Evolutionary conservation across 2,329 filamentous ascomycete species (phyloP).

Genomic region (Bipolaris oryzae): DNA sequence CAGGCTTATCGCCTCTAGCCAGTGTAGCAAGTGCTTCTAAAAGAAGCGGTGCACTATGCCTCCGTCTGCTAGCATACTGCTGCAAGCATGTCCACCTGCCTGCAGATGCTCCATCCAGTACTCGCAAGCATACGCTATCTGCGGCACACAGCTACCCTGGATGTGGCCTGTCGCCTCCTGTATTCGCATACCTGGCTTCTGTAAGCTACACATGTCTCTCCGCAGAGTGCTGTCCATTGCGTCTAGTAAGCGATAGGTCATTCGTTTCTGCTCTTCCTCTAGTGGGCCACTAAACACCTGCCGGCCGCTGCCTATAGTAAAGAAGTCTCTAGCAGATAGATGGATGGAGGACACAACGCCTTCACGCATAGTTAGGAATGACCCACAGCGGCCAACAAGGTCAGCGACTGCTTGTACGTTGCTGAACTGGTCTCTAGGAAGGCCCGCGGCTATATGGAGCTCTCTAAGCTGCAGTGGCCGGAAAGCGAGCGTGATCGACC

Average conservation of each 20-base stretch:
- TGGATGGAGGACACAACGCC: slow-evolving; percentile 48
- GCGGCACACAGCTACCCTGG: slow-evolving; percentile 1
- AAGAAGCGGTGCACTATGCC: slow-evolving; percentile 16
- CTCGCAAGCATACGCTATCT: slow-evolving; percentile 34
- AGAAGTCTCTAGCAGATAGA: slow-evolving; percentile 53
- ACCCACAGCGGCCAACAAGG: slow-evolving; percentile 34
- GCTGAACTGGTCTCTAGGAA: slow-evolving; percentile 7
- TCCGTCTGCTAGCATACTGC: slow-evolving; percentile 9
- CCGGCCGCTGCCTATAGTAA: slow-evolving; percentile 13
- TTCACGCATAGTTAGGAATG: slow-evolving; percentile 50
- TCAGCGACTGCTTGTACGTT: slow-evolving; percentile 2
- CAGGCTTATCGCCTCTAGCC: slow-evolving; percentile 19
- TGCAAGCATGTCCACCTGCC: slow-evolving; percentile 12
- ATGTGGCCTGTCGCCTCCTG: neutral
- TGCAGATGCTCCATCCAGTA: slow-evolving; percentile 47
- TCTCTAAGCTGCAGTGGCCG: slow-evolving; percentile 10
- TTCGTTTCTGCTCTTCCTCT: slow-evolving; percentile 13
- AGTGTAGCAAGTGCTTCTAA: slow-evolving; percentile 12
- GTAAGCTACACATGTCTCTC: slow-evolving; percentile 32
- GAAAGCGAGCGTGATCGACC: slow-evolving; percentile 6
- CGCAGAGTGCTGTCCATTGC: slow-evolving; percentile 23
- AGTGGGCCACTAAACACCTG: slow-evolving; percentile 27
- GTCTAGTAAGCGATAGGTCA: slow-evolving; percentile 37
- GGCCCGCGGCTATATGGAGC: neutral
- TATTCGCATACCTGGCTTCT: slow-evolving; percentile 2